phyloP scores from a whole-genome alignment of 2,329 filamentous ascomycete species.

The Cladosporium halotolerans region DNA sequence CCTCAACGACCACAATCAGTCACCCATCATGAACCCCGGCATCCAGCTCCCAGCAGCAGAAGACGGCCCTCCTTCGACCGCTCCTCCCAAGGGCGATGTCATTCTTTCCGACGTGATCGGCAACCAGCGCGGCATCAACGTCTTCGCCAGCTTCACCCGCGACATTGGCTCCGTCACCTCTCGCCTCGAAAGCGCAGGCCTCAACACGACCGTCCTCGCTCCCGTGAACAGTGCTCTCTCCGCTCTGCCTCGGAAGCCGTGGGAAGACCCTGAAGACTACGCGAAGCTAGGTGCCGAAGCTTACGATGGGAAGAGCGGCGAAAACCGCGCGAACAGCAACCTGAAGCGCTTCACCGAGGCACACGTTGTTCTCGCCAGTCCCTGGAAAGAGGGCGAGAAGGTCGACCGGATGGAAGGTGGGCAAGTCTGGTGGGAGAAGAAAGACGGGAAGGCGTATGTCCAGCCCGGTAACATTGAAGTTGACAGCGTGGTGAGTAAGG shows the following conservation, averaged over 20 bases:
- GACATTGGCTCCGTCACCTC: conserved; percentile 63
- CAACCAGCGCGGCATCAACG: conserved; percentile 69
- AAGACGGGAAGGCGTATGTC: conserved; percentile 61
- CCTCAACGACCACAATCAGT: conserved; percentile 14
- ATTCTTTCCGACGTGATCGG: conserved; percentile 81
- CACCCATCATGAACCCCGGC: conserved; percentile 20
- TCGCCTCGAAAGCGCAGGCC: conserved; percentile 59
- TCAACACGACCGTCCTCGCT: conserved; percentile 79
- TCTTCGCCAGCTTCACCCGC: conserved; percentile 76
- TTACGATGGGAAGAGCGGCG: conserved; percentile 69
- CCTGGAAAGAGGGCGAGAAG: conserved; percentile 66
- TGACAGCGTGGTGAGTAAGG: conserved; percentile 63
- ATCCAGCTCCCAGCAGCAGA: conserved; percentile 21
- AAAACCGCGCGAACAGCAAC: conserved; percentile 70
- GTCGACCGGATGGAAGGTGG: conserved; percentile 61
- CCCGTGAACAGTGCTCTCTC: conserved; percentile 80
- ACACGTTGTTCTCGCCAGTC: conserved; percentile 69
- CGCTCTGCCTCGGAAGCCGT: conserved; percentile 73
- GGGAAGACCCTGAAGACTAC: conserved; percentile 73
- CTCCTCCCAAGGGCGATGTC: conserved; percentile 37
- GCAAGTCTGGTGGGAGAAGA: conserved; percentile 77
- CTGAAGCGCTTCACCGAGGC: conserved; percentile 75
- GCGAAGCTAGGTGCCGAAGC: conserved; percentile 58
- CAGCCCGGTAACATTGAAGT: conserved; percentile 78
- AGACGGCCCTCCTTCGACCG: conserved; percentile 8